These are phyloP conservation scores for Pichia sp. DNA, from an alignment of 1,139 yeast genomes.

Conservation along the genomic window DNA sequence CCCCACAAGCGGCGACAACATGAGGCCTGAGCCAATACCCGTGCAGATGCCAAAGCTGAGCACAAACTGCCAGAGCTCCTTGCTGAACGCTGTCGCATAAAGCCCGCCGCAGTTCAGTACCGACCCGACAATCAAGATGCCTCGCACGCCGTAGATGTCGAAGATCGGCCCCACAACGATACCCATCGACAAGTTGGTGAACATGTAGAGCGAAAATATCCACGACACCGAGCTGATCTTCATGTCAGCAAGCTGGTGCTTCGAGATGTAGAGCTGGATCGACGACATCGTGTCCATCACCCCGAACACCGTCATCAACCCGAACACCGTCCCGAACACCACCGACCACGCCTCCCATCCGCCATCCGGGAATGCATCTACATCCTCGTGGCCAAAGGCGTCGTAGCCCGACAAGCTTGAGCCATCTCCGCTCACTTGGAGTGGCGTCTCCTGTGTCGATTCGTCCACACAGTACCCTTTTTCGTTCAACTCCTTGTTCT, in stretches of 20 bases:
- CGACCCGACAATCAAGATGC: constrained; percentile 44
- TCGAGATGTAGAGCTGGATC: constrained; percentile 56
- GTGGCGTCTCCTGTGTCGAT: constrained; percentile 6
- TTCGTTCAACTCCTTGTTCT: not conserved
- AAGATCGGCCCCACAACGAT: constrained; percentile 62
- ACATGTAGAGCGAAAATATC: constrained; percentile 59
- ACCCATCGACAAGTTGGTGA: constrained; percentile 50
- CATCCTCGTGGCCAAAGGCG: constrained; percentile 27
- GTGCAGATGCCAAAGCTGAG: constrained; percentile 52
- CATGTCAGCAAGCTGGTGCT: constrained; percentile 46
- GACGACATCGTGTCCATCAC: constrained; percentile 63
- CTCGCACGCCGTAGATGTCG: constrained; percentile 53
- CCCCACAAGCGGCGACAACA: constrained; percentile 55
- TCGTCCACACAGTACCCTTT: not conserved
- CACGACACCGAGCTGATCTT: constrained; percentile 53
- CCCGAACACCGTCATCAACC: constrained; percentile 61
- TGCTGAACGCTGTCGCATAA: constrained; percentile 50
- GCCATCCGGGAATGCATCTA: constrained; percentile 52
- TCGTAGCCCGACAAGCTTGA: constrained; percentile 16
- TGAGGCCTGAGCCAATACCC: constrained; percentile 56
- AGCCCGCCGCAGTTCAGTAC: constrained; percentile 48
- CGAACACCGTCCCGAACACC: constrained; percentile 58
- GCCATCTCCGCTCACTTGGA: not conserved
- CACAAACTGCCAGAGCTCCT: constrained; percentile 51
- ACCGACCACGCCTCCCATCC: constrained; percentile 52